These are phyloP conservation scores for Cystobasidiopsis lactophilus DNA, from an alignment of 768 basidiomycete species.

Conservation along the genomic window DNA sequence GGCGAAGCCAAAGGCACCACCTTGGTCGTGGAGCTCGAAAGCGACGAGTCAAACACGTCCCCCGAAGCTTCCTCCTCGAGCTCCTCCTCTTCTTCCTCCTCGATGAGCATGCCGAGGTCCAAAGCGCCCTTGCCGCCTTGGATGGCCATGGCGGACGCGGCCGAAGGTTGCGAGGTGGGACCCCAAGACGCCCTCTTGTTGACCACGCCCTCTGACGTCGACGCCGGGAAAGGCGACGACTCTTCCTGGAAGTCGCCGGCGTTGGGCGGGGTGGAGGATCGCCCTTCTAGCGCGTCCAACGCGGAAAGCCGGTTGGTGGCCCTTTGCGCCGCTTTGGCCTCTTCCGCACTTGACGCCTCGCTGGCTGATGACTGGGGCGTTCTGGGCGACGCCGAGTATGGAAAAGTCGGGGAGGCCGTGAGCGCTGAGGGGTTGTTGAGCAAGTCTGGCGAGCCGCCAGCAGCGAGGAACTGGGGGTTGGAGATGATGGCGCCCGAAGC, in stretches of 20 bases:
- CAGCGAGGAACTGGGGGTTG: neutral
- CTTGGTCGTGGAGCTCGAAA: neutral
- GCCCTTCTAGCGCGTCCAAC: slow-evolving; percentile 64
- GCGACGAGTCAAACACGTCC: neutral
- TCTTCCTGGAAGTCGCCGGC: slow-evolving; percentile 14
- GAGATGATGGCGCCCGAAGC: slow-evolving; percentile 3
- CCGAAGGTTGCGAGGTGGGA: no score
- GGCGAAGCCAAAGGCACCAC: neutral
- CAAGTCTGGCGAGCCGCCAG: neutral
- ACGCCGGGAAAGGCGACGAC: slow-evolving; percentile 1
- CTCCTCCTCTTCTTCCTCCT: slow-evolving; percentile 62
- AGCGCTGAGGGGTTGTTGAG: neutral
- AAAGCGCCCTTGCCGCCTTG: slow-evolving; percentile 15
- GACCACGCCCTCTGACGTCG: neutral
- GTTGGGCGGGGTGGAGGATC: slow-evolving; percentile 33
- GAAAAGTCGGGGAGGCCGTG: neutral
- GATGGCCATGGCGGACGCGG: neutral
- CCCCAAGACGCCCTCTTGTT: slow-evolving; percentile 9
- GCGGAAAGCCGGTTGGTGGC: slow-evolving; percentile 63
- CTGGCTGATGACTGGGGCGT: neutral
- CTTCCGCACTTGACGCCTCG: slow-evolving; percentile 34
- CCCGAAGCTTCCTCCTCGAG: slow-evolving; percentile 26
- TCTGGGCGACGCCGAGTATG: neutral
- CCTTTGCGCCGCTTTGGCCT: slow-evolving; percentile 25
- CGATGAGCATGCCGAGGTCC: slow-evolving; percentile 37